These are phyloP conservation scores for Penicillium argentinense DNA, from an alignment of 495 filamentous ascomycete genomes.

Conservation along the genomic window DNA sequence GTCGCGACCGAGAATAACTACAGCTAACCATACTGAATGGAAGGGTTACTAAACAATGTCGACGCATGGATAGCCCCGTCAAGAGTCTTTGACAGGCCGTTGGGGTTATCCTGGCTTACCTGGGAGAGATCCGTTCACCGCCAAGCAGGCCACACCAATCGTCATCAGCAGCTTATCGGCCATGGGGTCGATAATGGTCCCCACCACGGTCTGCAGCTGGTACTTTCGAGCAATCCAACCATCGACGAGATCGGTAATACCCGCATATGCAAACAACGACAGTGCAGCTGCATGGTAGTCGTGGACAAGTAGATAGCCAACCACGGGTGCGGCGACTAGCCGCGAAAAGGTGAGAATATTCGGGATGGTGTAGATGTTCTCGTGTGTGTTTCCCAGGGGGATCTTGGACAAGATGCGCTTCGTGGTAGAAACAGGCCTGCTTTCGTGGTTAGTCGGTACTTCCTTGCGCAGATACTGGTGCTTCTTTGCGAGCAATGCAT, in stretches of 20 bases:
- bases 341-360: conserved; percentile 90
- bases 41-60: too few relatives aligned
- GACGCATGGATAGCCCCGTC: too few relatives aligned
- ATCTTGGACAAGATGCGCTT: conserved; percentile 50
- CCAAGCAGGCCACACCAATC: conserved; percentile 77
- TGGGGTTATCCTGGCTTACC: conserved; percentile 44
- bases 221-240: conserved; percentile 88
- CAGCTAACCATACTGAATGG: conserved; percentile 73
- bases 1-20: conserved; percentile 87
- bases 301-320: conserved; percentile 87
- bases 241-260: conserved; percentile 86
- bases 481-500: too few relatives aligned
- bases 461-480: too few relatives aligned
- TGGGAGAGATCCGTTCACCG: conserved; percentile 76
- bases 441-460: not conserved
- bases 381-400: conserved; percentile 53
- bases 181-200: conserved; percentile 95
- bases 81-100: too few relatives aligned
- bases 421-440: conserved; percentile 17
- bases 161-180: conserved; percentile 97
- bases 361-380: conserved; percentile 95
- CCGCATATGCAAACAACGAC: conserved; percentile 87
- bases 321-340: conserved; percentile 76
- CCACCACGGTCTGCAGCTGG: conserved; percentile 89
- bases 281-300: conserved; percentile 75